phyloP scores from a whole-genome alignment of 495 filamentous ascomycete species.

The Penicillium turbatum region DNA sequence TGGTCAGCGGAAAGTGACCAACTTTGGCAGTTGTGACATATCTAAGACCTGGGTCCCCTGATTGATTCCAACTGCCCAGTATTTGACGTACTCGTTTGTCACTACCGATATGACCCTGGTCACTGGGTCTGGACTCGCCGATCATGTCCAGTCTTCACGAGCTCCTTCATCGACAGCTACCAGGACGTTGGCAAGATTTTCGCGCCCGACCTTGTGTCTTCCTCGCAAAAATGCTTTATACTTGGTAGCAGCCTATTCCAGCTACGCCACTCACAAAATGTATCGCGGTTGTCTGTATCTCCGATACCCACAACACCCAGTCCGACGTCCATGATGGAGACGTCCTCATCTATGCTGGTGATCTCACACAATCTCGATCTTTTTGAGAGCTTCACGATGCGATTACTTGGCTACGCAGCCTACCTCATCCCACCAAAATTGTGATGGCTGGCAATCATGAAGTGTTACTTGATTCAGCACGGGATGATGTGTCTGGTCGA shows the following conservation, averaged over 20 bases:
- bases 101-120: too few relatives aligned
- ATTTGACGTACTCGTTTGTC: too few relatives aligned
- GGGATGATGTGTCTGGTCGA: constrained; percentile 5
- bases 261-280: constrained; percentile 12
- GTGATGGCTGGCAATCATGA: constrained; percentile 74
- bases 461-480: constrained; percentile 53
- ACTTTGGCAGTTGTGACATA: too few relatives aligned
- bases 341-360: constrained; percentile 72
- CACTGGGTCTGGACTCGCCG: too few relatives aligned
- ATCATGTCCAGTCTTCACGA: constrained; percentile 13
- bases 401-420: constrained; percentile 58
- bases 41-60: too few relatives aligned
- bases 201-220: constrained; percentile 14
- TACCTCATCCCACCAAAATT: constrained; percentile 62
- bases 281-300: constrained; percentile 50
- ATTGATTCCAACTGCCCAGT: too few relatives aligned
- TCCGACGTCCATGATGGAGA: constrained; percentile 62
- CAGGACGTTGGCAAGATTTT: constrained; percentile 17
- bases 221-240: constrained; percentile 17
- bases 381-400: constrained; percentile 54
- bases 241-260: constrained; percentile 12
- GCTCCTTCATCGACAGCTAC: constrained; percentile 16
- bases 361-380: constrained; percentile 62
- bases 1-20: too few relatives aligned
- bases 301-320: constrained; percentile 67